phyloP scores from a whole-genome alignment of 805 yeast species.

The Yamadazyma paraphyllophila region DNA sequence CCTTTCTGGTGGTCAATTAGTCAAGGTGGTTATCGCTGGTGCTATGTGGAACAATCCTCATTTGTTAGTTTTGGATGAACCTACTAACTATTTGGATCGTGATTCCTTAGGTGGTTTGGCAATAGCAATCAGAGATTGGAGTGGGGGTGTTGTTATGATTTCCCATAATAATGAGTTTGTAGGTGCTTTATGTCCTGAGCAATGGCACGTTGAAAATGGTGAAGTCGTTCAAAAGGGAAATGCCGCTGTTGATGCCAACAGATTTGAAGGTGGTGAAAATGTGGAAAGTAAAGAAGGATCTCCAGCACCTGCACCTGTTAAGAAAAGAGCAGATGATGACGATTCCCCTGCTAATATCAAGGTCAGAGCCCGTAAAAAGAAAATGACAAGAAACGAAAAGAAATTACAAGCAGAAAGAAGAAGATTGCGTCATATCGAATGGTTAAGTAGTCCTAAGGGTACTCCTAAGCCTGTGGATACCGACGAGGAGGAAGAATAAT shows the following conservation, averaged over 20 bases:
- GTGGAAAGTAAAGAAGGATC: constrained; percentile 21
- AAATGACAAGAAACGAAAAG: constrained; percentile 95
- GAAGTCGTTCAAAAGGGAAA: constrained; percentile 80
- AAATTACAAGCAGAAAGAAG: constrained; percentile 90
- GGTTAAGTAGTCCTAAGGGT: constrained; percentile 96
- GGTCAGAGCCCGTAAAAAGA: constrained; percentile 90
- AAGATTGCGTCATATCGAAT: constrained; percentile 87
- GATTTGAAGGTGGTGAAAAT: constrained; percentile 56
- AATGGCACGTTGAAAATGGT: constrained; percentile 96
- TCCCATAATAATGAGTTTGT: constrained; percentile 97
- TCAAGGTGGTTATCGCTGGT: constrained; percentile 97
- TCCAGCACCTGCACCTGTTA: constrained; percentile 30
- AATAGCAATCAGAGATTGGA: constrained; percentile 96
- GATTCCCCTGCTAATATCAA: constrained; percentile 96
- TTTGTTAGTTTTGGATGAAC: constrained; percentile 93
- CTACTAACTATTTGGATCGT: constrained; percentile 96
- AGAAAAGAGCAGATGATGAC: constrained; percentile 60
- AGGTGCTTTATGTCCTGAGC: constrained; percentile 97
- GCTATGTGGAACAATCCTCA: constrained; percentile 99
- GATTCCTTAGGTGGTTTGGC: constrained; percentile 98
- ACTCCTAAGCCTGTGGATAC: constrained; percentile 94
- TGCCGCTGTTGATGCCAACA: constrained; percentile 65
- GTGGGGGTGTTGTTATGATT: constrained; percentile 97
- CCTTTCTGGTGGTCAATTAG: constrained; percentile 96
- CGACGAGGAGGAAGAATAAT: constrained; percentile 75